Evolutionary conservation across 306 rosid species (phyloP).

Genomic region (Clitoria ternatea): DNA sequence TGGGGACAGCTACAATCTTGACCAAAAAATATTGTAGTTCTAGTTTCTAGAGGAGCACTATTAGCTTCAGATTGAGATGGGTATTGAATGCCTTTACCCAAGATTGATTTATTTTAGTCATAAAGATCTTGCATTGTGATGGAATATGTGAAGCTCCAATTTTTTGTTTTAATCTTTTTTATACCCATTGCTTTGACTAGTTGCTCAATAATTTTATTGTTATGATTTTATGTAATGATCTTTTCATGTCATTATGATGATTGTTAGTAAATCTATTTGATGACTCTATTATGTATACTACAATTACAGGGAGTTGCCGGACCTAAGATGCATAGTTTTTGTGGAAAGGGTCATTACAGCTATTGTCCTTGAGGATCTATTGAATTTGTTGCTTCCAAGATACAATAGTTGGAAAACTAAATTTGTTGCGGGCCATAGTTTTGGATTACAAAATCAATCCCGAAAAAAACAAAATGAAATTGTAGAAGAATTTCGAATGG

Average conservation of each 20-base stretch:
- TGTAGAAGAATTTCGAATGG: constrained; percentile 73
- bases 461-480: constrained; percentile 64
- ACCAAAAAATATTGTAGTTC: not conserved
- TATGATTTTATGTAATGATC: not conserved
- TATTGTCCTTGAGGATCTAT: constrained; percentile 45
- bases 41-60: not conserved
- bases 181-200: not conserved
- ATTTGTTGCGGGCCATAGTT: constrained; percentile 60
- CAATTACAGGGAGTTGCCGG: constrained; percentile 42
- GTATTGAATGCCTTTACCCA: not conserved
- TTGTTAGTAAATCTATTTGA: constrained; percentile 5
- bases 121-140: not conserved
- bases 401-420: constrained; percentile 69
- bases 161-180: not conserved
- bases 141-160: not conserved
- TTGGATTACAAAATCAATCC: constrained; percentile 48
- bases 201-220: not conserved
- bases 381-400: constrained; percentile 60
- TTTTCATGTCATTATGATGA: not conserved
- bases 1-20: not conserved
- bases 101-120: not conserved
- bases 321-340: constrained; percentile 81
- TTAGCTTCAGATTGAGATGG: not conserved
- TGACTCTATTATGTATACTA: not conserved
- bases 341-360: constrained; percentile 82